These are phyloP conservation scores for Colletotrichum godetiae DNA, from an alignment of 2,329 filamentous ascomycete species.

Conservation along the genomic window DNA sequence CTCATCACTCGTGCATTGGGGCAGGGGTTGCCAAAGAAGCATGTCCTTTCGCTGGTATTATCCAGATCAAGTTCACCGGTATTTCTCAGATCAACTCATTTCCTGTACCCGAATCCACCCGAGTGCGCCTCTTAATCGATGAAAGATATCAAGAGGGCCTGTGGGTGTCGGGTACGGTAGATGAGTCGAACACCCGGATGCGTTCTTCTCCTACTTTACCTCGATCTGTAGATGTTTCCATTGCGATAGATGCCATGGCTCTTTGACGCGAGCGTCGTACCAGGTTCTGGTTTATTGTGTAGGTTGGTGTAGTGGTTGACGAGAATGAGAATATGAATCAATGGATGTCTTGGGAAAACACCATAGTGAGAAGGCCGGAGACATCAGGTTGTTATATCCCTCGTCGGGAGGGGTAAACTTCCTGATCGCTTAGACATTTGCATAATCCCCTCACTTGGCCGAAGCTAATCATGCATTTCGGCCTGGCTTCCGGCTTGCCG, in stretches of 20 bases:
- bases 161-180: conserved; percentile 3
- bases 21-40: conserved; percentile 69
- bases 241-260: conserved; percentile 44
- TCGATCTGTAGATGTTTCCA: conserved; percentile 52
- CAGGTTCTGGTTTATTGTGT: not conserved
- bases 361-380: not conserved
- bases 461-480: conserved; percentile 30
- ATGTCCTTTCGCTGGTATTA: conserved; percentile 91
- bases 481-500: not conserved
- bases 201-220: conserved; percentile 59
- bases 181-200: conserved; percentile 57
- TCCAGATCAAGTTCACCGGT: conserved; percentile 88
- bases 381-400: not conserved
- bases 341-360: not conserved
- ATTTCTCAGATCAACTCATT: conserved; percentile 73
- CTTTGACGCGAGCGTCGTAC: conserved; percentile 35
- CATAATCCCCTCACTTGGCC: conserved; percentile 23
- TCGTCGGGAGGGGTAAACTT: conserved; percentile 13
- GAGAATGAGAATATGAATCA: too few relatives aligned
- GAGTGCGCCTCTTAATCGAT: conserved; percentile 17
- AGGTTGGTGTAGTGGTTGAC: not conserved
- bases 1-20: conserved; percentile 39
- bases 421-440: not conserved
- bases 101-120: conserved; percentile 35
- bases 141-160: conserved; percentile 28